These are phyloP conservation scores for Aquilaria agallochum DNA, from an alignment of 441 rosid genomes.

Conservation along the genomic window DNA sequence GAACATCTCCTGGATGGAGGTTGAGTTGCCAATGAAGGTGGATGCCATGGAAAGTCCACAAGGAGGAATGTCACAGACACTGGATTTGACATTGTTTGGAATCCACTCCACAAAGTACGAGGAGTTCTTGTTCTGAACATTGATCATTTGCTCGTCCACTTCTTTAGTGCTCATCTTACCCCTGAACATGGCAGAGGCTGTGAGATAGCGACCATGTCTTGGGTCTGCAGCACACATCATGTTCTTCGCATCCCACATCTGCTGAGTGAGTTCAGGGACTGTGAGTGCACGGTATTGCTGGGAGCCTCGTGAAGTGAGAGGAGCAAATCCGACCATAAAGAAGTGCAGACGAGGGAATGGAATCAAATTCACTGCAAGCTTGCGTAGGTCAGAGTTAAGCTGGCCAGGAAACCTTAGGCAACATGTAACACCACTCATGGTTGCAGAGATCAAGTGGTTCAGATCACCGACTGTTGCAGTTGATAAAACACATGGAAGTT, in stretches of 20 bases:
- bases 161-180: slow-evolving; percentile 33
- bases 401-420: slow-evolving; percentile 29
- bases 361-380: slow-evolving; percentile 29
- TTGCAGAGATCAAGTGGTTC: slow-evolving; percentile 27
- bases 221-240: slow-evolving; percentile 36
- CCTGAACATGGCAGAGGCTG: slow-evolving; percentile 32
- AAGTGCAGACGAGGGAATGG: slow-evolving; percentile 32
- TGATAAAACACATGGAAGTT: neutral
- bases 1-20: slow-evolving; percentile 29
- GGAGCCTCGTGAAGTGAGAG: slow-evolving; percentile 27
- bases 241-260: slow-evolving; percentile 32
- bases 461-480: slow-evolving; percentile 22
- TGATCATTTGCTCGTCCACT: slow-evolving; percentile 28
- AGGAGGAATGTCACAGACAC: slow-evolving; percentile 26
- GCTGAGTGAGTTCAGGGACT: slow-evolving; percentile 25
- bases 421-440: slow-evolving; percentile 28
- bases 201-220: slow-evolving; percentile 29
- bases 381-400: slow-evolving; percentile 27
- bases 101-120: slow-evolving; percentile 31
- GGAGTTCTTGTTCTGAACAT: slow-evolving; percentile 29
- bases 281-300: slow-evolving; percentile 27
- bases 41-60: slow-evolving; percentile 20
- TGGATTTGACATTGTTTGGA: slow-evolving; percentile 26
- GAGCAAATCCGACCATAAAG: slow-evolving; percentile 31
- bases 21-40: slow-evolving; percentile 21